Evolutionary conservation across 2,329 filamentous ascomycete species (phyloP), one percentile per base, ranked within the genome.

Genomic region (Fusarium heterosporum): DNA sequence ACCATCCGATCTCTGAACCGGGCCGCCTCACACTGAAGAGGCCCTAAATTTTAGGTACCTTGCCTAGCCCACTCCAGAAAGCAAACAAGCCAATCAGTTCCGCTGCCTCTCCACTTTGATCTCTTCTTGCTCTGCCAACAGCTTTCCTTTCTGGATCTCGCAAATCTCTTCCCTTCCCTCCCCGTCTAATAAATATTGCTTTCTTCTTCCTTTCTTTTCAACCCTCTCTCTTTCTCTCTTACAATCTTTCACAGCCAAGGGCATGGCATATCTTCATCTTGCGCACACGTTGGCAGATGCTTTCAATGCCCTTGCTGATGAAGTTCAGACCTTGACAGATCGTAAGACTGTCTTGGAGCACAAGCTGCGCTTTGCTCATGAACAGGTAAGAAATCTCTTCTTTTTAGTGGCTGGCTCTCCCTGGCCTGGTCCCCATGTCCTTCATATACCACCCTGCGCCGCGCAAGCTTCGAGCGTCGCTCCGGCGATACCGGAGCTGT

Each of bases 311-410:
- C 81, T 90, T 55, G 87, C 88, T 70, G 84, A 89, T 78, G 85
- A 90, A 78, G 87, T 89, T 40, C 87, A 90, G 78, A 82, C 81
- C 55, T 76, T 90, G 74, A 84, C 84, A 68, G 87, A 90, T 75
- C 84, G 85, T 68, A 89, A 89, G 74, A 88, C 85, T 28, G 84
- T 90, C 54, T 79, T 90, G 60, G 87, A 90, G 78, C 86, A 90
- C 77, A 90, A 90, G 78, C 80, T 90, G 68, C 83, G 86, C 52
- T 90, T 87, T 78, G 87, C 87, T 30, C 87, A 89, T 70, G 87
- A 89, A 75, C 87, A 89, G 83, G 88, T 90, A 83, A 76, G 84
- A 54, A 45, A 49, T 19, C 30, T 36, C 29, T 47, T 56, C 43
- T 38, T 19, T 28, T 55, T 53, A 50, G 38, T 43, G 58, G 46